Evolutionary conservation across 2,329 filamentous ascomycete species (phyloP).

Genomic region (Cyphellophora europaea): DNA sequence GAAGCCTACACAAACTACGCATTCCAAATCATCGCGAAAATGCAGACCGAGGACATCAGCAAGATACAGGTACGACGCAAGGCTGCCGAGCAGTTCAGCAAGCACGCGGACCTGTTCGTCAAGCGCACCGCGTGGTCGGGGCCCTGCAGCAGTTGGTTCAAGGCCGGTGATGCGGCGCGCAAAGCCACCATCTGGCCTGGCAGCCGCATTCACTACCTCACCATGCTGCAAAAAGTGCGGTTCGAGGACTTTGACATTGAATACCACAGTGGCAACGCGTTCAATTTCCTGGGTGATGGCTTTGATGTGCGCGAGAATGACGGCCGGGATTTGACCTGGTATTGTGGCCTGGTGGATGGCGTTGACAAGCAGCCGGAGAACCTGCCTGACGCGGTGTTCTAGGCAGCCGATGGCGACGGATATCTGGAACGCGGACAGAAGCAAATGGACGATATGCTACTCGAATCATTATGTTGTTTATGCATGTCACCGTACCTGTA

Average conservation of each 20-base stretch:
- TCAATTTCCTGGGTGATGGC: slow-evolving; percentile 33
- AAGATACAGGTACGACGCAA: slow-evolving; percentile 16
- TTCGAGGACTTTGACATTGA: slow-evolving; percentile 34
- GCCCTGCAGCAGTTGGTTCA: slow-evolving; percentile 13
- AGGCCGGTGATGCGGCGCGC: slow-evolving; percentile 5
- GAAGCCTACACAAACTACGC: slow-evolving; percentile 19
- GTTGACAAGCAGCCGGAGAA: slow-evolving; percentile 2
- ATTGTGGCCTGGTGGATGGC: slow-evolving; percentile 29
- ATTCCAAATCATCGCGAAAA: slow-evolving; percentile 20
- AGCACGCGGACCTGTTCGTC: slow-evolving; percentile 32
- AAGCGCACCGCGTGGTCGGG: slow-evolving; percentile 19
- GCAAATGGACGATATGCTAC: too few species aligned
- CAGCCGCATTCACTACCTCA: slow-evolving; percentile 27
- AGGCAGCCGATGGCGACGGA: too few species aligned
- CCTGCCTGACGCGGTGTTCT: slow-evolving; percentile 3
- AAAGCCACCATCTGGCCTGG: slow-evolving; percentile 31
- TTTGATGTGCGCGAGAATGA: slow-evolving; percentile 35
- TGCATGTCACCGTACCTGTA: too few species aligned
- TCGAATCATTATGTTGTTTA: too few species aligned
- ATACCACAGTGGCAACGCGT: slow-evolving; percentile 29
- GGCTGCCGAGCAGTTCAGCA: slow-evolving; percentile 24
- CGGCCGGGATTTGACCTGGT: slow-evolving; percentile 37
- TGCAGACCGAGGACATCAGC: slow-evolving; percentile 18
- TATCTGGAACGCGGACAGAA: too few species aligned
- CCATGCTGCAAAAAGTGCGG: slow-evolving; percentile 25